Evolutionary conservation across 2,329 filamentous ascomycete genomes (phyloP).

Genomic region (Cytospora piceicola): DNA sequence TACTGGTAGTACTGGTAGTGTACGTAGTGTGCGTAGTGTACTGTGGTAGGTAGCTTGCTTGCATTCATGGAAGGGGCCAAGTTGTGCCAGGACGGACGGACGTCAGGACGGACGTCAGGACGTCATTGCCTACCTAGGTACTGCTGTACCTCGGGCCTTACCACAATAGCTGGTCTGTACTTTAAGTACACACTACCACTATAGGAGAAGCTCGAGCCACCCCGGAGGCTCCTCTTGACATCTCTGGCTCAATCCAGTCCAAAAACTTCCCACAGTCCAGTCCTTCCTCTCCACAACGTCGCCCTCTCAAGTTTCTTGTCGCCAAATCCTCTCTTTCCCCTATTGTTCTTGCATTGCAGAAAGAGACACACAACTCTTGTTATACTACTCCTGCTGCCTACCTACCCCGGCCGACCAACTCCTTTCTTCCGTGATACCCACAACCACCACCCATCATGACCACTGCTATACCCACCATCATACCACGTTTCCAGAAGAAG

Average conservation of each 20-base stretch:
- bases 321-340: background rate
- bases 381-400: background rate
- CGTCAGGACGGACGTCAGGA: no score
- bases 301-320: background rate
- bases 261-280: no score
- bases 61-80: no score
- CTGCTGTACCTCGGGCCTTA: no score
- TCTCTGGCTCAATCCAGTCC: background rate
- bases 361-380: background rate
- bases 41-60: no score
- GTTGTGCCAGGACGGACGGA: no score
- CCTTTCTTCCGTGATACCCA: conserved; percentile 22
- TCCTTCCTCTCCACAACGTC: background rate
- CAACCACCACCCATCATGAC: conserved; percentile 16
- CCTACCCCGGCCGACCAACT: background rate
- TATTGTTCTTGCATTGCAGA: background rate
- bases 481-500: conserved; percentile 56
- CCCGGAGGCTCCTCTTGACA: background rate
- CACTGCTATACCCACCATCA: conserved; percentile 2
- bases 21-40: no score
- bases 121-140: no score
- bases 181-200: no score
- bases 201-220: background rate
- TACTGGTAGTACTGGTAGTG: no score
- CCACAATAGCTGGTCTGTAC: background rate